Evolutionary conservation across 169 alveolate genomes (phyloP), one percentile per base, ranked within the genome.

Genomic region (Plasmodium gonderi): DNA sequence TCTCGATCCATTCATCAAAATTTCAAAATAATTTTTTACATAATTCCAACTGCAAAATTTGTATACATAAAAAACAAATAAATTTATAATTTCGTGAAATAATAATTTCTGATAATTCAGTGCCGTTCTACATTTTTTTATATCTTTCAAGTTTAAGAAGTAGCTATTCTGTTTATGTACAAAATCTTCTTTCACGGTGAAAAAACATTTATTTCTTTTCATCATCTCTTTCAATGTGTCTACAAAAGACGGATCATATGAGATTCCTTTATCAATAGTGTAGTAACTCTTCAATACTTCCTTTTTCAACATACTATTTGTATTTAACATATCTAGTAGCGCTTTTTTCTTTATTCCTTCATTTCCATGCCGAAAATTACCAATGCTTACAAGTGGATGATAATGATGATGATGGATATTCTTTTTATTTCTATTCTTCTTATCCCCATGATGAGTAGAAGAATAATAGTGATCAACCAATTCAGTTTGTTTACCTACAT

Each of bases 11-110:
- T 17, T 65, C 77, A 90, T 90, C 38, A 90, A 31, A 6, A 78
- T 67, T 23, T 47, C 49, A 68, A 90, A 90, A 90, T 90, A 90
- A 90, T 90, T 78, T 77, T 68, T 76, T 69, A 78, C 33, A 7
- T 51, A 8, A 65, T 44, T 60, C 94, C 94, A 90, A 31, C 47
- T 40, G 80, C 94, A 90, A 40, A 78, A 90, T 90, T 78, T 90
- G 23, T 65, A 78, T 1, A 90, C 91, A 78, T 77, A 90, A 45
- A 78, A 90, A 44, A 78, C 91, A 64, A 90, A 90, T 36, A 90
- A 40, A 26, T 90, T 90, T 9, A 90, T 12, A 12, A 90, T 40
- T 77, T 90, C 94, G 65, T 64, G 49, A 45, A 90, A 90, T 23
- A 90, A 51, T 31, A 64, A 17, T 42, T 26, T 78, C 2, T 90